Percentiles rank a stretch among this genome's conserved stretches.
phyloP scores from a whole-genome alignment of 1,139 yeast species.

The Kazachstania sp. region DNA sequence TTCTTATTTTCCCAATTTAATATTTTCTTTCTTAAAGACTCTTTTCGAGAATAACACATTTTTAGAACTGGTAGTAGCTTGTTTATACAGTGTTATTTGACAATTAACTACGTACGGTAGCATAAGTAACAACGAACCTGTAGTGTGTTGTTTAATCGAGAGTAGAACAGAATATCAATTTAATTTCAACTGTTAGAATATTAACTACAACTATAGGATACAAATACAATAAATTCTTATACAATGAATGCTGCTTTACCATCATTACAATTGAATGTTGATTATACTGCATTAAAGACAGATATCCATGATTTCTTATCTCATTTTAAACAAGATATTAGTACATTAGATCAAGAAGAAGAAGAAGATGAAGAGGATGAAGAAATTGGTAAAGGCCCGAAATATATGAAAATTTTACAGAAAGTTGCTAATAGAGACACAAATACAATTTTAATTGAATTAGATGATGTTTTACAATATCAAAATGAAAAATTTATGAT shows the following conservation, averaged over 20 bases:
- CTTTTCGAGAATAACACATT: not conserved
- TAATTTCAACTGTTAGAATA: too few relatives aligned
- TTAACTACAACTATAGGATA: too few relatives aligned
- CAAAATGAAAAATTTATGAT: conserved; percentile 35
- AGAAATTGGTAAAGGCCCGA: conserved; percentile 45
- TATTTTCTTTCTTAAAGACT: not conserved
- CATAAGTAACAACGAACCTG: too few relatives aligned
- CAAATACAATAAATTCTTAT: too few relatives aligned
- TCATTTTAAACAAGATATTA: conserved; percentile 41
- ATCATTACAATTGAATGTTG: conserved; percentile 47
- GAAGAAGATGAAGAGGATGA: conserved; percentile 32
- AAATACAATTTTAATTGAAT: conserved; percentile 59
- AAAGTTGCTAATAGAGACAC: conserved; percentile 75
- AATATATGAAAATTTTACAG: conserved; percentile 71
- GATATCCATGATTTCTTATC: conserved; percentile 50
- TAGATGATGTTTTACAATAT: conserved; percentile 72
- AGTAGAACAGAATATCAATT: too few relatives aligned
- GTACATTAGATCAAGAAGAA: conserved; percentile 16
- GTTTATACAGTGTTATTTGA: too few relatives aligned
- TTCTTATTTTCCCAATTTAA: not conserved
- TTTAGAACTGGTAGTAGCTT: not conserved
- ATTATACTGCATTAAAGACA: conserved; percentile 48
- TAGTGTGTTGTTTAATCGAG: too few relatives aligned
- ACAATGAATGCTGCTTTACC: conserved; percentile 28
- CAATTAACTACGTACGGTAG: too few relatives aligned